Evolutionary conservation across 164 flowering plant species (phyloP).

Genomic region (Stephania yunnanensis): DNA sequence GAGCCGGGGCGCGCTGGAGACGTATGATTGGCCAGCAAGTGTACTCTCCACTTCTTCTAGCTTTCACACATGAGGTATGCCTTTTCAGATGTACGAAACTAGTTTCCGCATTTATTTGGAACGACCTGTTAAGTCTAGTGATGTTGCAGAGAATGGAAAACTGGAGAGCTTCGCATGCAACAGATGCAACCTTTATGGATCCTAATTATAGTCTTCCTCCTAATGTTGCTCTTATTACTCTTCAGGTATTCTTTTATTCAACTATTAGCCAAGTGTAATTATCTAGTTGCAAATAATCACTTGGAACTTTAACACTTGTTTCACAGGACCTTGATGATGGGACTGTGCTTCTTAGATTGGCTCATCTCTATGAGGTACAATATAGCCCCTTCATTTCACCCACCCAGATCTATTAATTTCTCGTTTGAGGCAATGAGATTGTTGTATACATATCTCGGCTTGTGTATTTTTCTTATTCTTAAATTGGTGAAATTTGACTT

Average conservation of each 20-base stretch:
- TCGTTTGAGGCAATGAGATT: background rate
- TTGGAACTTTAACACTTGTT: slow-evolving; percentile 5
- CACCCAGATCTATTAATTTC: background rate
- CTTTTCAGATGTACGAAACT: background rate
- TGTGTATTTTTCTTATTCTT: background rate
- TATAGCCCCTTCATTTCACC: background rate
- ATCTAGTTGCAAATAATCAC: background rate
- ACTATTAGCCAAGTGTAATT: background rate
- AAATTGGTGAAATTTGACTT: no score
- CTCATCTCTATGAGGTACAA: slow-evolving; percentile 78
- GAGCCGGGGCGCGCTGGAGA: slow-evolving; percentile 71
- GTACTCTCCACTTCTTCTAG: slow-evolving; percentile 75
- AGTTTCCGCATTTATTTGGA: background rate
- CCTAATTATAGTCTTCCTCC: slow-evolving; percentile 62
- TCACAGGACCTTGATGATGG: slow-evolving; percentile 70
- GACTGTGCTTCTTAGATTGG: slow-evolving; percentile 64
- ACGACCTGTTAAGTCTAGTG: background rate
- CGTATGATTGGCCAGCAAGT: slow-evolving; percentile 66
- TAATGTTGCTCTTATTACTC: slow-evolving; percentile 80
- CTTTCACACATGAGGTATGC: slow-evolving; percentile 68
- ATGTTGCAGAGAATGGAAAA: slow-evolving; percentile 39
- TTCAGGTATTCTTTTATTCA: slow-evolving; percentile 49
- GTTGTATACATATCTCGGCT: background rate
- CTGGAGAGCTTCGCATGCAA: slow-evolving; percentile 52
- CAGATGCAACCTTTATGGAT: slow-evolving; percentile 46